Evolutionary conservation across 78 protist genomes (phyloP).

Genomic region (Dictyostelium capitatum): DNA sequence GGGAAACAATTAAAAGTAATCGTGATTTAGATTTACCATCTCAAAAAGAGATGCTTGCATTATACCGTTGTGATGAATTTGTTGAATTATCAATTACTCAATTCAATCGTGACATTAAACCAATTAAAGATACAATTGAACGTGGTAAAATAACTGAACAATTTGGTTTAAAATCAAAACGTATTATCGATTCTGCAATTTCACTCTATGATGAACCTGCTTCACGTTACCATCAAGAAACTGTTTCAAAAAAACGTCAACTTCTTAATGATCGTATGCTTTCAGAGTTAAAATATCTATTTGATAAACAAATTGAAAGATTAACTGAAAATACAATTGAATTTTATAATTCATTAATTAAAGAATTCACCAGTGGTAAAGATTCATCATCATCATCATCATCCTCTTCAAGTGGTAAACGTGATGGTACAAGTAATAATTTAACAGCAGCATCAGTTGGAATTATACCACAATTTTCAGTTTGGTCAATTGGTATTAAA

Average conservation of each 20-base stretch:
- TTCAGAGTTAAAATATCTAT: constrained; percentile 25
- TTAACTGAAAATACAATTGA: constrained; percentile 51
- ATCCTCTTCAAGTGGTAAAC: neutral
- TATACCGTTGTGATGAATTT: constrained; percentile 93
- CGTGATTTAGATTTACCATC: constrained; percentile 95
- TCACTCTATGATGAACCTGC: constrained; percentile 56
- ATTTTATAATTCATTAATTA: constrained; percentile 45
- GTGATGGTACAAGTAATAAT: constrained; percentile 11
- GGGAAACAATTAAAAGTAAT: constrained; percentile 92
- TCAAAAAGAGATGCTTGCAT: constrained; percentile 94
- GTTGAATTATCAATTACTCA: constrained; percentile 28
- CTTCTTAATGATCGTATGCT: constrained; percentile 35
- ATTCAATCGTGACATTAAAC: constrained; percentile 36
- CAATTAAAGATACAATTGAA: constrained; percentile 62
- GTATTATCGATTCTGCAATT: neutral
- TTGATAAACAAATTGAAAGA: constrained; percentile 63
- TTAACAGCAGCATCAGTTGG: constrained; percentile 14
- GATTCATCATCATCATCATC: neutral
- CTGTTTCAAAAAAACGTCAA: constrained; percentile 49
- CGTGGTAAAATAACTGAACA: constrained; percentile 38
- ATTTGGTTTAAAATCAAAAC: constrained; percentile 57
- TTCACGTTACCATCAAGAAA: constrained; percentile 35
- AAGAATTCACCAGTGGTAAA: constrained; percentile 19
- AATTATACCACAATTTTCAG: constrained; percentile 55
- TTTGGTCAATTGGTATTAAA: constrained; percentile 25